Conservation (phyloP, 306 rosid species). For the Cicer cuneatum region DNA sequence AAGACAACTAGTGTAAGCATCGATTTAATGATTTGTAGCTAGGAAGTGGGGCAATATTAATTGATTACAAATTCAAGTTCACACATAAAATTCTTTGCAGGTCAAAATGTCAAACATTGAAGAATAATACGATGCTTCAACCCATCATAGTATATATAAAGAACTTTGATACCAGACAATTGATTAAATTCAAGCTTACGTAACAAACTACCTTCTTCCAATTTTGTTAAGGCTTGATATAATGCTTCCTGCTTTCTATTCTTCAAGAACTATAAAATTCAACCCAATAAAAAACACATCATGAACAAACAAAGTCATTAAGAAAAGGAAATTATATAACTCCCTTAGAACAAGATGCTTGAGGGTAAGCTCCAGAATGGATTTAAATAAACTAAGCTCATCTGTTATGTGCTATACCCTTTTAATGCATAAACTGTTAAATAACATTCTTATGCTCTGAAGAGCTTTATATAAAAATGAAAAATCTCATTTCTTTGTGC, state of each 20-base stretch:
- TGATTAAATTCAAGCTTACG: conserved; percentile 26
- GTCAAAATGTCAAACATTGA: conserved; percentile 7
- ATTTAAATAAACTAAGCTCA: not conserved
- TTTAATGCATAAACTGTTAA: conserved; percentile 1
- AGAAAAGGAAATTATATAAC: not conserved
- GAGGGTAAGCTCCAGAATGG: conserved; percentile 21
- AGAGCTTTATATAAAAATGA: no score
- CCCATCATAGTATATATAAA: not conserved
- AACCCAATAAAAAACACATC: conserved; percentile 42
- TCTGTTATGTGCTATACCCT: not conserved
- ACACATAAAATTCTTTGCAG: conserved; percentile 8
- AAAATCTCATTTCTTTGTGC: no score
- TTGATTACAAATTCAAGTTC: not conserved
- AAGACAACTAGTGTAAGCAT: not conserved
- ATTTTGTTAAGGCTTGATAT: conserved; percentile 64
- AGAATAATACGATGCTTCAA: not conserved
- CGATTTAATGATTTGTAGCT: not conserved
- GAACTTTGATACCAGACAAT: not conserved
- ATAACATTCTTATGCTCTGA: not conserved
- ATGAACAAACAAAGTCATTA: conserved; percentile 13
- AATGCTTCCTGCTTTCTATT: conserved; percentile 51
- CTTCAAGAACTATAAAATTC: conserved; percentile 57
- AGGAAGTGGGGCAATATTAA: conserved; percentile 1
- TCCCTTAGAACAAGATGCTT: conserved; percentile 32
- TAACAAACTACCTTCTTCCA: conserved; percentile 72